Percentiles rank a stretch among this genome's conserved stretches.
Evolutionary conservation across 257 asterid genomes (phyloP).

Genomic region (Cordia subcordata): DNA sequence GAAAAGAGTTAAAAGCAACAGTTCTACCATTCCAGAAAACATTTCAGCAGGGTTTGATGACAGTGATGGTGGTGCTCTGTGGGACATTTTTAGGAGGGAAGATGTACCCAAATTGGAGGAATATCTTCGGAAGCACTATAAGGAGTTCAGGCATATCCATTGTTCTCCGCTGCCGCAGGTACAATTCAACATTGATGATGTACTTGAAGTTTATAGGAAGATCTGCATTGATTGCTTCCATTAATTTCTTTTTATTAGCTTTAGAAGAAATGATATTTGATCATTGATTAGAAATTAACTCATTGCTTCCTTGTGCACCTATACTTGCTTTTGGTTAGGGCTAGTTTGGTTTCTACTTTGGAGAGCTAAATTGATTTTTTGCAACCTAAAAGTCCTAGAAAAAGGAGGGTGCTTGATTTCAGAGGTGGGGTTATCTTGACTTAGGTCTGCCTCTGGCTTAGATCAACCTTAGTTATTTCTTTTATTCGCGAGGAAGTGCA

Average conservation of each 20-base stretch:
- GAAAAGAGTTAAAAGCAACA: background rate
- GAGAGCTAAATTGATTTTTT: too few species aligned
- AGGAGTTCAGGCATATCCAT: slow-evolving; percentile 36
- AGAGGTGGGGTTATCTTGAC: too few species aligned
- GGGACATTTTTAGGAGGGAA: slow-evolving; percentile 93
- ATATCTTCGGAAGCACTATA: slow-evolving; percentile 39
- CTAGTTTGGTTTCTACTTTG: too few species aligned
- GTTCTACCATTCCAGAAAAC: background rate
- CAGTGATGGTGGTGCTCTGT: slow-evolving; percentile 71
- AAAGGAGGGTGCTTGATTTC: too few species aligned
- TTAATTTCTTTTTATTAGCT: background rate
- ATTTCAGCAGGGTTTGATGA: slow-evolving; percentile 15
- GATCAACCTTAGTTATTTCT: too few species aligned
- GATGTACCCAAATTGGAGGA: slow-evolving; percentile 70
- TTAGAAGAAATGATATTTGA: background rate
- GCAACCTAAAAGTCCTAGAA: too few species aligned
- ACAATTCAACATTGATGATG: slow-evolving; percentile 5
- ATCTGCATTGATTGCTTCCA: too few species aligned
- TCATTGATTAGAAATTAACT: background rate
- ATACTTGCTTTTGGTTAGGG: background rate
- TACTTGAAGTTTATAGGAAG: background rate
- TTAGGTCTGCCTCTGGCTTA: too few species aligned
- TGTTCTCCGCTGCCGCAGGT: slow-evolving; percentile 58
- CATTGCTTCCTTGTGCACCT: background rate
- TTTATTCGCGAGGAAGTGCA: too few species aligned